phyloP scores from a whole-genome alignment of 2,329 filamentous ascomycete genomes.

The Xylariaceae sp. region DNA sequence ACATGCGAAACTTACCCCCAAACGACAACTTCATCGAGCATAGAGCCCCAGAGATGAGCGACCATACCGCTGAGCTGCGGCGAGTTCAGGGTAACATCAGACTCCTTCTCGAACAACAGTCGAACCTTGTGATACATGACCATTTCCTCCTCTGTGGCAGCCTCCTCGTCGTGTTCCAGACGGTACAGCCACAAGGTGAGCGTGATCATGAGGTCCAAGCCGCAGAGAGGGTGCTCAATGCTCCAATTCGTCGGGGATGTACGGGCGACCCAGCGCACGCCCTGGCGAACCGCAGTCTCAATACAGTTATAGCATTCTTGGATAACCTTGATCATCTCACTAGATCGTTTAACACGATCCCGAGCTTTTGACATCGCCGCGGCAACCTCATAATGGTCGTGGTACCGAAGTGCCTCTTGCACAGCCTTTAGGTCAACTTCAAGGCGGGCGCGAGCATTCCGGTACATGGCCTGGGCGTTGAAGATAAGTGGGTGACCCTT shows the following conservation, averaged over 20 bases:
- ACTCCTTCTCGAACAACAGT: conserved; percentile 83
- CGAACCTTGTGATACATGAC: conserved; percentile 91
- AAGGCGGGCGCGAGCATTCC: conserved; percentile 85
- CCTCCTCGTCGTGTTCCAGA: conserved; percentile 97
- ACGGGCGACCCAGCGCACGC: conserved; percentile 95
- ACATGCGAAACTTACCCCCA: conserved; percentile 78
- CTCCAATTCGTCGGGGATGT: conserved; percentile 99
- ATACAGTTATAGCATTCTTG: conserved; percentile 97
- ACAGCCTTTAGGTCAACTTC: conserved; percentile 94
- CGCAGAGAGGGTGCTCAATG: conserved; percentile 93
- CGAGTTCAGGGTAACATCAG: conserved; percentile 71
- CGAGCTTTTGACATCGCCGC: conserved; percentile 93
- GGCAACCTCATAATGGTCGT: conserved; percentile 94
- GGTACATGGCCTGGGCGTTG: conserved; percentile 95
- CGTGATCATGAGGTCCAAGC: conserved; percentile 95
- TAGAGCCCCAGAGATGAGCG: conserved; percentile 90
- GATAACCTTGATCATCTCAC: conserved; percentile 98
- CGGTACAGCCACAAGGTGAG: conserved; percentile 97
- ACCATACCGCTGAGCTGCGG: conserved; percentile 88
- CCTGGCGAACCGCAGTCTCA: conserved; percentile 88
- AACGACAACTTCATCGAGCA: conserved; percentile 97
- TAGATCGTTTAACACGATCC: conserved; percentile 88
- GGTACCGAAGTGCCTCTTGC: conserved; percentile 92
- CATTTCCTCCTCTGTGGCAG: conserved; percentile 74
- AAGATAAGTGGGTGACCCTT: conserved; percentile 95